Conservation (phyloP, 129 eudicot genomes). For the Apium graveolens region DNA sequence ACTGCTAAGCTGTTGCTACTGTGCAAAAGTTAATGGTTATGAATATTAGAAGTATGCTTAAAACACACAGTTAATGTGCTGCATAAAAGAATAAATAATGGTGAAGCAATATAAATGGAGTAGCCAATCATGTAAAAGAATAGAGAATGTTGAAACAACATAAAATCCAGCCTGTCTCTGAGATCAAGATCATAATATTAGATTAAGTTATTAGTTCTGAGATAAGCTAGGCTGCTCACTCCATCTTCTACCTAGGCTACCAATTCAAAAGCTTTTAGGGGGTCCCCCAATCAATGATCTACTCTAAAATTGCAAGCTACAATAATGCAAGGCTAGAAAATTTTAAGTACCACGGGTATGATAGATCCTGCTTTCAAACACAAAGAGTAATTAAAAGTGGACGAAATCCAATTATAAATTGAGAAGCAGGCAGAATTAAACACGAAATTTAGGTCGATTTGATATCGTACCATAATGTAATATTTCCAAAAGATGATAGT, state of each 20-base stretch:
- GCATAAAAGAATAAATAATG: not conserved
- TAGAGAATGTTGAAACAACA: not conserved
- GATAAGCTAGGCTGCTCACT: not conserved
- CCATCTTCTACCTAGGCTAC: not conserved
- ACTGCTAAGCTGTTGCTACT: not conserved
- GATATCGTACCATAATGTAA: not conserved
- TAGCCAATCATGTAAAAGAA: not conserved
- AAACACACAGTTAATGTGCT: not conserved
- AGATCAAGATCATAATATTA: not conserved
- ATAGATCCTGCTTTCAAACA: not conserved
- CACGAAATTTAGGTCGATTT: too few species aligned
- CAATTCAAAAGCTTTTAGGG: not conserved
- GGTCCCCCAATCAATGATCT: not conserved
- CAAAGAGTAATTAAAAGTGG: not conserved
- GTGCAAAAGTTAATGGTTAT: not conserved
- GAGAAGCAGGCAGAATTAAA: too few species aligned
- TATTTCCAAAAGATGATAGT: not conserved
- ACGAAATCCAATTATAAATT: not conserved
- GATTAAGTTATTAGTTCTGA: not conserved
- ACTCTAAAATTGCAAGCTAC: not conserved
- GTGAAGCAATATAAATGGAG: not conserved
- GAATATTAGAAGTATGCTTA: not conserved
- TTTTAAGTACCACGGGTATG: not conserved
- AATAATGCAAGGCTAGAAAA: not conserved
- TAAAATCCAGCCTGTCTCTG: not conserved